A percentile compares a stretch with the other conserved stretches of the same genome.
phyloP scores from a whole-genome alignment of 345 rosid genomes.

The Pelargonium nanum region DNA sequence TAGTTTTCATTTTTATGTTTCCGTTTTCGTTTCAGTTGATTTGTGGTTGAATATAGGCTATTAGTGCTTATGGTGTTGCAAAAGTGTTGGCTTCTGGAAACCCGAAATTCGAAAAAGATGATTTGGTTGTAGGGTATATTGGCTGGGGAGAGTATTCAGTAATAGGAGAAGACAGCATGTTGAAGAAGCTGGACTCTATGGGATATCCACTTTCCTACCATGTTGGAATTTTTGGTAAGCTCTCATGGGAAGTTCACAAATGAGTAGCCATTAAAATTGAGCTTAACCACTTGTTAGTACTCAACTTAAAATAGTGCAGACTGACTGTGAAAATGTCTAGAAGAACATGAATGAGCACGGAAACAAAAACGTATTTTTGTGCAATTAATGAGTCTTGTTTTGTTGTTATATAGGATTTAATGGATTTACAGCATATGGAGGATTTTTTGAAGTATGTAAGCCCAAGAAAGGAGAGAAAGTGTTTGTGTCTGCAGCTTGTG shows the following conservation, averaged over 20 bases:
- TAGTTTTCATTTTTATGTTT: too few relatives aligned
- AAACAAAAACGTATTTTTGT: too few relatives aligned
- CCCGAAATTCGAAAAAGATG: slow-evolving; percentile 31
- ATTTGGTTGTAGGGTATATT: slow-evolving; percentile 37
- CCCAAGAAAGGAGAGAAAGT: slow-evolving; percentile 39
- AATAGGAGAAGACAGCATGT: slow-evolving; percentile 24
- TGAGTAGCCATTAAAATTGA: neutral
- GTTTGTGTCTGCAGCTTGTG: slow-evolving; percentile 39
- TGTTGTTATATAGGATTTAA: slow-evolving; percentile 24
- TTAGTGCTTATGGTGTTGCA: slow-evolving; percentile 42
- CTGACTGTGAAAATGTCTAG: too few relatives aligned
- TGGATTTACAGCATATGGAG: slow-evolving; percentile 42
- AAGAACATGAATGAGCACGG: too few relatives aligned
- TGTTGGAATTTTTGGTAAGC: slow-evolving; percentile 40
- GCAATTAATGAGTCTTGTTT: too few relatives aligned
- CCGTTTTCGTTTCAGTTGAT: too few relatives aligned
- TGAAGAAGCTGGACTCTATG: slow-evolving; percentile 42
- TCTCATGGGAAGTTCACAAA: neutral
- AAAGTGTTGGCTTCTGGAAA: slow-evolving; percentile 40
- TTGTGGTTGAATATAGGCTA: slow-evolving; percentile 26
- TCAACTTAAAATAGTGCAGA: neutral
- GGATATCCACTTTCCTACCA: slow-evolving; percentile 49
- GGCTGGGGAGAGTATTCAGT: slow-evolving; percentile 44
- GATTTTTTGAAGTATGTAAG: slow-evolving; percentile 32
- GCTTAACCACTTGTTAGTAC: neutral